Evolutionary conservation across 306 rosid genomes (phyloP).

Genomic region (Prosopis cineraria): DNA sequence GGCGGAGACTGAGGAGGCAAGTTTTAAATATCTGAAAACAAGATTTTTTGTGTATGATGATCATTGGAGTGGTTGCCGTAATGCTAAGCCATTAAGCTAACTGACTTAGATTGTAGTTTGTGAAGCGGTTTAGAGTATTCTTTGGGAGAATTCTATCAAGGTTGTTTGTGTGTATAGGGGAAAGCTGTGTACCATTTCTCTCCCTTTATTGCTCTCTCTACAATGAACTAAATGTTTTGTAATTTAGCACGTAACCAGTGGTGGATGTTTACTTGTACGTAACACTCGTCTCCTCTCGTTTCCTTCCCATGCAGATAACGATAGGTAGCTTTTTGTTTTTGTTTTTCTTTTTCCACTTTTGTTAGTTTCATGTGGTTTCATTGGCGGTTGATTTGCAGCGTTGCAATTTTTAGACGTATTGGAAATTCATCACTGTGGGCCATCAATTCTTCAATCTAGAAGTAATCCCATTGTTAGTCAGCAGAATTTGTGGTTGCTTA

Average conservation of each 20-base stretch:
- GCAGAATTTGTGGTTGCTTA: neutral
- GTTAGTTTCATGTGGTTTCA: neutral
- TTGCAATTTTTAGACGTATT: neutral
- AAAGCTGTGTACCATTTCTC: slow-evolving; percentile 21
- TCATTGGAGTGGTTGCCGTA: slow-evolving; percentile 25
- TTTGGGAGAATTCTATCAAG: slow-evolving; percentile 24
- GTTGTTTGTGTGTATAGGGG: slow-evolving; percentile 36
- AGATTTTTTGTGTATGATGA: slow-evolving; percentile 13
- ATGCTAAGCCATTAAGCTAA: slow-evolving; percentile 27
- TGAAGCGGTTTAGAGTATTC: slow-evolving; percentile 18
- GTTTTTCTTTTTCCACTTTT: neutral
- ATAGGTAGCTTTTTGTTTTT: neutral
- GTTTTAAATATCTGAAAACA: neutral
- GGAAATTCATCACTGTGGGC: neutral
- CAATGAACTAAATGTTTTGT: slow-evolving; percentile 18
- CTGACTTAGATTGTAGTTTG: slow-evolving; percentile 29
- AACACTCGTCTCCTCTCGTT: neutral
- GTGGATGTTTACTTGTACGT: neutral
- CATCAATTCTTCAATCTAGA: neutral
- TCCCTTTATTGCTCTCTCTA: slow-evolving; percentile 10
- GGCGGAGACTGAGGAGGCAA: slow-evolving; percentile 10
- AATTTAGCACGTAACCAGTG: slow-evolving; percentile 10
- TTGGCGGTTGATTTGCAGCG: neutral
- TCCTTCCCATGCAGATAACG: neutral
- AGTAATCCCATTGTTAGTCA: neutral